Evolutionary conservation across 139 green algal species (phyloP), one percentile per base, ranked within the genome.

Genomic region (Chlorella ohadii): DNA sequence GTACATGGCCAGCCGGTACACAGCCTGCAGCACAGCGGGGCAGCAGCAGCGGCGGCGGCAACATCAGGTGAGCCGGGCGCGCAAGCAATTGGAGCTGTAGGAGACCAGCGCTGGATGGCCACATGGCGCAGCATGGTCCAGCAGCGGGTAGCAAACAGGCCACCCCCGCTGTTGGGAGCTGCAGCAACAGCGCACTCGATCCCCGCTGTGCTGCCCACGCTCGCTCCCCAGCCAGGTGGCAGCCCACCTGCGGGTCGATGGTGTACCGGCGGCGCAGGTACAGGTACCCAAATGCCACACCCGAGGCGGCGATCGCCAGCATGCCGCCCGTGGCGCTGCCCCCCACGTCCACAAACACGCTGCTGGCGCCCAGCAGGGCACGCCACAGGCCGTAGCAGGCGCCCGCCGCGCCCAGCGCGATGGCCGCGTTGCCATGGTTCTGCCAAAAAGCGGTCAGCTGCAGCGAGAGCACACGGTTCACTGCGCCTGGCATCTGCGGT

Each of bases 361-460:
- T 36, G 25, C 33, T 56, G 23, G 59, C 36, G 15, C 36, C 31
- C 19, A 56, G 64, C 76, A 82, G 25, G 23, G 44, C 63, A 4
- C 79, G 87, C 92, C 92, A 95, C n/a, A 94, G 66, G 5, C 86
- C 27, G 38, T 90, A 93, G 39, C 87, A 82, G 5, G 51, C 31
- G 3, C 82, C 38, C 3, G 87, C 41, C 4, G 72, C 87, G 31
- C 17, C 89, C 3, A n/a, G 51, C 25, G 20, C 87, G 17, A 90
- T 76, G 0, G 91, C 33, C 36, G 89, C 90, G 16, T 59, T 76
- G 41, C 78, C 38, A 68, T 94, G 86, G 34, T 61, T 51, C 68
- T 95, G 88, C 92, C 92, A 95, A 22, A 92, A 83, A 1, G 89
- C 88, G 57, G 92, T 89, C 77, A 89, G 65, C 39, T 95, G 92